Conservation (phyloP, 2,329 filamentous ascomycete species). For the Fusarium camptoceras region DNA sequence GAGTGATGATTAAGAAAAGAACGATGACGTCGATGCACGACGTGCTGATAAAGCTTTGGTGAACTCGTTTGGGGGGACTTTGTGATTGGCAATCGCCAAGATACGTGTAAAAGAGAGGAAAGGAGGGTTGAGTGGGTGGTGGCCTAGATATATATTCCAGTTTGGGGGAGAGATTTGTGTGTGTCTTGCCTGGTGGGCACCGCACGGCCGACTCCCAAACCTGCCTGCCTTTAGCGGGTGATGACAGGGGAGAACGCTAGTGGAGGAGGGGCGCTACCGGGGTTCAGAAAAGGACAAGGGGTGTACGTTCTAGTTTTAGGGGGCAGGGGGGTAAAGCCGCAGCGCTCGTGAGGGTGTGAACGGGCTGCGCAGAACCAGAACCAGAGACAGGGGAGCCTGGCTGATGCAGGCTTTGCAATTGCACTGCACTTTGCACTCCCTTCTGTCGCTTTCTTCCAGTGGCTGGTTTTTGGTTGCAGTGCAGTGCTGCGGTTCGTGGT, state of each 20-base stretch:
- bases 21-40: conserved; percentile 47
- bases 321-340: conserved; percentile 29
- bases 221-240: conserved; percentile 34
- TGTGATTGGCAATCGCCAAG: conserved; percentile 56
- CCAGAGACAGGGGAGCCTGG: conserved; percentile 31
- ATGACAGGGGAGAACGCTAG: conserved; percentile 35
- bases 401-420: conserved; percentile 28
- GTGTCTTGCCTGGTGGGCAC: conserved; percentile 36
- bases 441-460: conserved; percentile 9
- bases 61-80: conserved; percentile 33
- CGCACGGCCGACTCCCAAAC: conserved; percentile 41
- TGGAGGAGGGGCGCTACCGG: conserved; percentile 37
- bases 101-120: conserved; percentile 48
- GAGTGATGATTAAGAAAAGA: conserved; percentile 37
- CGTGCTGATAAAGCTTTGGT: conserved; percentile 36
- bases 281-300: conserved; percentile 40
- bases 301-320: conserved; percentile 23
- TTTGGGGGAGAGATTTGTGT: conserved; percentile 39
- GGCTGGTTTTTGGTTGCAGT: conserved; percentile 2
- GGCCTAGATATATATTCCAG: conserved; percentile 51
- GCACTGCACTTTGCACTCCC: conserved; percentile 40
- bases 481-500: conserved; percentile 12
- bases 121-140: conserved; percentile 47
- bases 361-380: neutral
- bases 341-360: conserved; percentile 29